phyloP scores from a whole-genome alignment of 441 rosid genomes.

The Lepidium campestre region DNA sequence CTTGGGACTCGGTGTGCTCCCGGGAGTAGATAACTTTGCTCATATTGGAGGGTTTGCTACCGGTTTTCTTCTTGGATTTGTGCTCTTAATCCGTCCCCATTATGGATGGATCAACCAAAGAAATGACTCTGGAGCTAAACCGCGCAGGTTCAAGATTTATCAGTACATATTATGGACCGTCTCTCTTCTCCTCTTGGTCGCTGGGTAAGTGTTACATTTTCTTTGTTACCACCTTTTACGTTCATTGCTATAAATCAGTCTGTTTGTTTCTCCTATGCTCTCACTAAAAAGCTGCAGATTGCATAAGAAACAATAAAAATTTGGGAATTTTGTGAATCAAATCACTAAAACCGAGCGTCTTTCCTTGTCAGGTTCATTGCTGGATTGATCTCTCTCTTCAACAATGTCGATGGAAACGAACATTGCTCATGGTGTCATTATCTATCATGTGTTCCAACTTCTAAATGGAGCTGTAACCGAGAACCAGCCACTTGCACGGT shows the following conservation, averaged over 20 bases:
- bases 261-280: background rate
- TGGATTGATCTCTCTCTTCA: conserved; percentile 57
- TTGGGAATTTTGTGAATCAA: background rate
- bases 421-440: conserved; percentile 95
- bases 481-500: conserved; percentile 63
- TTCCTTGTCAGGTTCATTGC: conserved; percentile 46
- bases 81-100: conserved; percentile 76
- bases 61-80: conserved; percentile 77
- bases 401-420: conserved; percentile 74
- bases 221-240: background rate
- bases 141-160: conserved; percentile 54
- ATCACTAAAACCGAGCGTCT: background rate
- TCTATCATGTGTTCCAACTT: conserved; percentile 80
- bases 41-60: conserved; percentile 83
- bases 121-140: conserved; percentile 28
- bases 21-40: conserved; percentile 85
- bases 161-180: conserved; percentile 61
- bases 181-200: conserved; percentile 54
- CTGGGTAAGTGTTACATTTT: conserved; percentile 45
- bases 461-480: conserved; percentile 72
- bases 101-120: conserved; percentile 63
- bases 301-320: background rate
- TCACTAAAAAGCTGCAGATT: background rate
- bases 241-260: background rate
- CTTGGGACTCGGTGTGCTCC: conserved; percentile 80